Evolutionary conservation across 2,329 filamentous ascomycete genomes (phyloP).

Genomic region (Botrytis cinerea): DNA sequence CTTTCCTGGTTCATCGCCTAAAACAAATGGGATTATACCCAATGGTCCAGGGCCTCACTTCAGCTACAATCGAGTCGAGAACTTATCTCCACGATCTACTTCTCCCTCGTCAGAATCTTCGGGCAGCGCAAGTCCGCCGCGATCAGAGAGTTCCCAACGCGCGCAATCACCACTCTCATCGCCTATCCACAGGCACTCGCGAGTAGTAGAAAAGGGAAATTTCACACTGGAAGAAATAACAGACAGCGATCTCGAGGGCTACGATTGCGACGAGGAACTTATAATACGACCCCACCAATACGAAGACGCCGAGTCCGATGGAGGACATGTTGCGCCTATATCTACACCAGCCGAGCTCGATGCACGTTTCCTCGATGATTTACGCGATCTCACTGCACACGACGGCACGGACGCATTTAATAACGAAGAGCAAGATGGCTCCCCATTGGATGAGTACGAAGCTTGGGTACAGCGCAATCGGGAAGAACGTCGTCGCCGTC

Average conservation of each 20-base stretch:
- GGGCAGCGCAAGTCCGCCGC: slow-evolving; percentile 34
- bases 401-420: background rate
- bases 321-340: slow-evolving; percentile 30
- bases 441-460: slow-evolving; percentile 33
- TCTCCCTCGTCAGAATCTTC: slow-evolving; percentile 36
- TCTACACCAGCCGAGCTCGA: slow-evolving; percentile 32
- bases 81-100: slow-evolving; percentile 46
- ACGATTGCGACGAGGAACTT: slow-evolving; percentile 37
- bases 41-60: slow-evolving; percentile 41
- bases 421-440: slow-evolving; percentile 21
- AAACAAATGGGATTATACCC: slow-evolving; percentile 47
- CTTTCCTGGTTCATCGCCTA: slow-evolving; percentile 35
- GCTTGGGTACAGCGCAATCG: slow-evolving; percentile 33
- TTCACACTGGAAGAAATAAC: slow-evolving; percentile 41
- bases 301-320: slow-evolving; percentile 41
- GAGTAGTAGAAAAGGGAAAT: slow-evolving; percentile 34
- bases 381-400: slow-evolving; percentile 35
- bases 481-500: slow-evolving; percentile 37
- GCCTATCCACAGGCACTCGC: slow-evolving; percentile 20
- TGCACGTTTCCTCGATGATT: slow-evolving; percentile 27
- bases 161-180: slow-evolving; percentile 26
- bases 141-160: slow-evolving; percentile 36
- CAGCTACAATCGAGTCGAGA: slow-evolving; percentile 42
- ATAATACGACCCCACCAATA: slow-evolving; percentile 41
- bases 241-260: slow-evolving; percentile 38